Evolutionary conservation across 305 asterid species (phyloP), one percentile per base, ranked within the genome.

Genomic region (Lippia alba): DNA sequence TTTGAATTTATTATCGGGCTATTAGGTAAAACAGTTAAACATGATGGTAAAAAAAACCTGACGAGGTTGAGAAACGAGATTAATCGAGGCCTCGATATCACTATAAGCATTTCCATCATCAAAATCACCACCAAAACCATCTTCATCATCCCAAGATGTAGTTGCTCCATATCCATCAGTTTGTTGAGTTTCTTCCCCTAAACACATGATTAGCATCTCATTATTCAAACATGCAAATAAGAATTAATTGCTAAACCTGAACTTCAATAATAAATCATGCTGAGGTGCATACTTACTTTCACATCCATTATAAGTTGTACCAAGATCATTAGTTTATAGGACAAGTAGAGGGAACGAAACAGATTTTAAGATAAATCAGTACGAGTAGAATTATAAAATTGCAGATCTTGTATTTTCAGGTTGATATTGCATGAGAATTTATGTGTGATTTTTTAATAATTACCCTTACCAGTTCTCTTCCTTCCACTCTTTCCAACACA

Each of bases 41-140:
- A 49, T 67, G 62, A 55, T 33, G 36, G 61, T 64, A 71, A 67
- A 36, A 54, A 57, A 72, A 75, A 91, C 99, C 99, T 94, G 97
- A 18, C 97, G 97, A 64, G 97, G 97, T 82, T 91, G 97, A 78
- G 96, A 89, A 71, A 94, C 91, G 72, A 94, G 96, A 34, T 76
- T 78, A 75, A 59, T 85, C 1, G 87, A 76, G 67, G 87, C 96
- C 46, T 86, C 96, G 16, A 66, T 77, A 69, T 85, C 89, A 78
- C 84, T 80, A 65, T 75, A 72, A 76, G 80, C 78, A 72, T 79
- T 74, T 64, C 74, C 93, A 76, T 80, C 86, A 72, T 88, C 91
- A 58, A 69, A 84, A 61, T 67, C 75, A 48, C 86, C 95, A 70
- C 76, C 87, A 79, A 78, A 81, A 70, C 81, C 89, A 78, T 76